A percentile compares a stretch with the other conserved stretches of the same genome.
phyloP scores from a whole-genome alignment of 2,329 filamentous ascomycete genomes.

The Ophiocordyceps robertsii region DNA sequence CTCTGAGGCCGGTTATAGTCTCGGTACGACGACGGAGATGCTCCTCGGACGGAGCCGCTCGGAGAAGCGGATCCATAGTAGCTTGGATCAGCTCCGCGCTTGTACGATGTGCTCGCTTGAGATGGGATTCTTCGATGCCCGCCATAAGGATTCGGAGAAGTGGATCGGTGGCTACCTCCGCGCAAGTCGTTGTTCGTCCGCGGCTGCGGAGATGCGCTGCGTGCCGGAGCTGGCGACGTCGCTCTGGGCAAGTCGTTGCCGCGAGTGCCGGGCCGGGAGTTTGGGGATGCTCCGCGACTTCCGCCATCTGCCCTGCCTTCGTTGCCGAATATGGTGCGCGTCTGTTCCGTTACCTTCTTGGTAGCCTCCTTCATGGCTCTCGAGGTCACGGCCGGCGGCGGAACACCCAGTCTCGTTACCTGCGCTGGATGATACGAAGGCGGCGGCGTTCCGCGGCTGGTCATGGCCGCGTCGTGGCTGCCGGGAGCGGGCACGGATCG shows the following conservation, averaged over 20 bases:
- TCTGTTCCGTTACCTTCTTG: slow-evolving; percentile 74
- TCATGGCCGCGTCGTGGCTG: slow-evolving; percentile 31
- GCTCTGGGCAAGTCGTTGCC: slow-evolving; percentile 45
- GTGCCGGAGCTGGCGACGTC: slow-evolving; percentile 55
- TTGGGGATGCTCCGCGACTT: slow-evolving; percentile 20
- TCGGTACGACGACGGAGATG: slow-evolving; percentile 34
- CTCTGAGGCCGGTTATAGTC: slow-evolving; percentile 37
- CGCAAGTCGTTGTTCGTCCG: slow-evolving; percentile 33
- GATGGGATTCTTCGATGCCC: slow-evolving; percentile 22
- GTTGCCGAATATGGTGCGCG: slow-evolving; percentile 60
- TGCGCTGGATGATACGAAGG: slow-evolving; percentile 63
- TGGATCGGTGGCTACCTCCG: slow-evolving; percentile 29
- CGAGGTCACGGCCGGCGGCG: slow-evolving; percentile 82
- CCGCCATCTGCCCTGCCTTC: slow-evolving; percentile 16
- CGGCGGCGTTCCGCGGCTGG: slow-evolving; percentile 63
- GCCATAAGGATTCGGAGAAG: slow-evolving; percentile 52
- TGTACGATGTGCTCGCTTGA: slow-evolving; percentile 25
- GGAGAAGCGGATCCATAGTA: slow-evolving; percentile 41
- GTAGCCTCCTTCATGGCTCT: slow-evolving; percentile 93
- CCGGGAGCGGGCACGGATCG: slow-evolving; percentile 47
- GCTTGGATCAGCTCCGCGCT: slow-evolving; percentile 33
- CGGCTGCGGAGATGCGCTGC: slow-evolving; percentile 50
- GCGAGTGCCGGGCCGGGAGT: slow-evolving; percentile 45
- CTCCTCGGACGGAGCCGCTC: slow-evolving; percentile 28
- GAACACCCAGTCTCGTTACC: slow-evolving; percentile 70